Evolutionary conservation across 306 rosid genomes (phyloP).

Genomic region (Biancaea sappan): DNA sequence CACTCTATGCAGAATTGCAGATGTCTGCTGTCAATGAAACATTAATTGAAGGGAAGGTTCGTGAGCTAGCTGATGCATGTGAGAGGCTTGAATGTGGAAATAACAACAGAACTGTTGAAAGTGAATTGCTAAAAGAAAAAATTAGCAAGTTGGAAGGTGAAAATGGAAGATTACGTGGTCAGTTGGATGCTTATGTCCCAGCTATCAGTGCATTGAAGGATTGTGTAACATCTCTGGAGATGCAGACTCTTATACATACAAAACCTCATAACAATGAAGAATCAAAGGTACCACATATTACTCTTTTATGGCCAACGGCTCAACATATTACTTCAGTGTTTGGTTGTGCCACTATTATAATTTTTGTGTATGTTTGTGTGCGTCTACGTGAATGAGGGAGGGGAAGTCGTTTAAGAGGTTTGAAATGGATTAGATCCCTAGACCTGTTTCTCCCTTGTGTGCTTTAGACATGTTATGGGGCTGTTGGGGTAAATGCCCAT

Average conservation of each 20-base stretch:
- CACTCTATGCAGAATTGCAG: conserved; percentile 58
- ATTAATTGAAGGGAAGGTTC: conserved; percentile 70
- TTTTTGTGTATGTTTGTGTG: neutral
- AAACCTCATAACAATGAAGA: conserved; percentile 36
- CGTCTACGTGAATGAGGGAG: neutral
- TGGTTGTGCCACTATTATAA: neutral
- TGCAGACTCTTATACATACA: conserved; percentile 44
- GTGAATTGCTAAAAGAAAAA: conserved; percentile 59
- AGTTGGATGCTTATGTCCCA: conserved; percentile 68
- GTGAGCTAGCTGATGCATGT: conserved; percentile 57
- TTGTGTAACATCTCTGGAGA: conserved; percentile 71
- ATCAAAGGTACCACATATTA: conserved; percentile 51
- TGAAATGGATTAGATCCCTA: neutral
- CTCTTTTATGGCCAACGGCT: too few species aligned
- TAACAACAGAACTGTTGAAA: conserved; percentile 52
- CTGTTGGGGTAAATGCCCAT: too few species aligned
- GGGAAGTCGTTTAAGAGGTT: neutral
- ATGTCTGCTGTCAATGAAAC: conserved; percentile 61
- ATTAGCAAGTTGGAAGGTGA: conserved; percentile 53
- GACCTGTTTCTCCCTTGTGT: too few species aligned
- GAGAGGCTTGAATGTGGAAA: conserved; percentile 58
- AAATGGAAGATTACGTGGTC: conserved; percentile 59
- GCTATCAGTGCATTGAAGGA: conserved; percentile 65
- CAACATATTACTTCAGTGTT: neutral
- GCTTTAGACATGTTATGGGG: too few species aligned